Evolutionary conservation across 495 filamentous ascomycete species (phyloP).

Genomic region (Xylaria nigripes): DNA sequence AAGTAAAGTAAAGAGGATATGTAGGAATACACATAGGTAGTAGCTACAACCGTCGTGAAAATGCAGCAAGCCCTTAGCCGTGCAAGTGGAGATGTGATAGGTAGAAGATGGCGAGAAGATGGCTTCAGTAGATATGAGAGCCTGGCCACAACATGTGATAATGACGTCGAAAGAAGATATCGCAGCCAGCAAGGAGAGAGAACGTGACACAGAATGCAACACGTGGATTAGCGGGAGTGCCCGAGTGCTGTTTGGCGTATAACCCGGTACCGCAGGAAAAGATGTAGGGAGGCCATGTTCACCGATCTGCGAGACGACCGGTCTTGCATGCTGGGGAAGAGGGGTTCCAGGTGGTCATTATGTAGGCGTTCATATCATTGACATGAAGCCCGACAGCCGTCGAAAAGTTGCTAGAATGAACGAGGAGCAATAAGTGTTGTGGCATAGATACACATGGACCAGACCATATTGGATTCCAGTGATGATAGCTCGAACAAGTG

Average conservation of each 20-base stretch:
- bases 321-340: background rate
- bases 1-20: background rate
- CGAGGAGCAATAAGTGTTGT: background rate
- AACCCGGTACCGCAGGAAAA: background rate
- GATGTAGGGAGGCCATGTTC: background rate
- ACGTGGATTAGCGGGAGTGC: background rate
- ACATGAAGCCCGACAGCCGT: background rate
- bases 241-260: background rate
- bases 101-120: background rate
- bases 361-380: background rate
- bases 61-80: conserved; percentile 7
- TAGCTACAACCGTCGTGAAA: background rate
- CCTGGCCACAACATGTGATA: background rate
- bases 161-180: background rate
- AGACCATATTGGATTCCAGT: conserved; percentile 10
- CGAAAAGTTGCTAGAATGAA: background rate
- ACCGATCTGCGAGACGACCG: background rate
- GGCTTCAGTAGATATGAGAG: conserved; percentile 1
- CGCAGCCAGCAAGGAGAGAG: background rate
- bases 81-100: conserved; percentile 3
- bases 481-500: conserved; percentile 9
- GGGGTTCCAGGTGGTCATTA: background rate
- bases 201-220: background rate
- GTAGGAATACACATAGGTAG: background rate
- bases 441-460: background rate